Evolutionary conservation across 352 stramenopile genomes (phyloP), one percentile per base, ranked within the genome.

Genomic region (Sclerospora graminicola): DNA sequence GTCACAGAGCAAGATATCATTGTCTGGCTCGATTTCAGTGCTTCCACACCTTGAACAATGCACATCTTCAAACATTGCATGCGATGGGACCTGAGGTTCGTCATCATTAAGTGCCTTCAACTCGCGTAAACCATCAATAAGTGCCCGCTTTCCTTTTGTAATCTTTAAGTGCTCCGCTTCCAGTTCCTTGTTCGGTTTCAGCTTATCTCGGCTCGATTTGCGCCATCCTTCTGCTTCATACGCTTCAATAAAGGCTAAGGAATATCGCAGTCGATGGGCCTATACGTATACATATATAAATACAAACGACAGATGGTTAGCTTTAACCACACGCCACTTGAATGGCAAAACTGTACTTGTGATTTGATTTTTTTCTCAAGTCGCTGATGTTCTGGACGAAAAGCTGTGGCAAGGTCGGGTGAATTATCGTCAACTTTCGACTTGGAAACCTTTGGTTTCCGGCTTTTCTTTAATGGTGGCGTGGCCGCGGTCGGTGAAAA

Each of bases 1-100:
- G 32, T 93, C 81, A 20, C 81, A 93, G 27, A 93, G 56, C 32
- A 93, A 52, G 46, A 93, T 93, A 33, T 93, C 81, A 35, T 93
- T 90, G 52, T 82, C 69, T 6, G 64, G 58, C 2, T 64, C 54
- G 9, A 79, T 82, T 1, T 84, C 66, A 0, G 81, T 87, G 28
- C 54, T 66, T 8, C 57, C 65, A 28, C 81, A 93, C 10, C 67
- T 71, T 32, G 81, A 89, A 40, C 81, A 93, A 41, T 84, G 71
- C 31, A 93, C 87, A 21, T 82, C 69, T 35, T 61, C 56, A 2
- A 74, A 56, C 24, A 65, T 51, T 7, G 65, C 45, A 18, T 82
- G 57, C 14, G 58, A 60, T 27, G 69, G 57, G 24, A 84, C 66
- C 41, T 71, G 64, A 19, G 57, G 66, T n/a, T 93, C 71, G n/a